Base-by-base conservation (phyloP, 176 grass and related monocot species). In the Cocos nucifera region DNA sequence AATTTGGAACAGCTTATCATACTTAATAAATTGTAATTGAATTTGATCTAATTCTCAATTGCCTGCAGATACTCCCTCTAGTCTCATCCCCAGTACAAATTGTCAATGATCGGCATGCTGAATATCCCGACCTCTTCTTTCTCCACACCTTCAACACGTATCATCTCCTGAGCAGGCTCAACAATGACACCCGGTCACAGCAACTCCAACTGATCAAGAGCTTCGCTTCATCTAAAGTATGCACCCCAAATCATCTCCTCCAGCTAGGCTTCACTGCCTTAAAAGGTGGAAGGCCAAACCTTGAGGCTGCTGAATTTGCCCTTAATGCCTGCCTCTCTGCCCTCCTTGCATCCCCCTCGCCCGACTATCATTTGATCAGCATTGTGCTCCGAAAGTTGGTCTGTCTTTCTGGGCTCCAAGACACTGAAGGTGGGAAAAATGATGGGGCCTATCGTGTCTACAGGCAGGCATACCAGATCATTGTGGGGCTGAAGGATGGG, bases 391-490 rank as follows among this genome's bases (percentile, higher is more conserved):
- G 84, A 64, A 88, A 78, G 29, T 76, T 97, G 57, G 78, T 51
- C 63, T 78, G 80, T 60, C 79, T 88, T 75, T 53, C 87, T 73
- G 74, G 72, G 15, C 71, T 70, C 29, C 78, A 74, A 56, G 86
- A 80, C 57, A 78, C 50, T 54, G 74, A 69, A 73, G 72, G 76
- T 74, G 67, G 74, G 54, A 80, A 55, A 21, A 73, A 83, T 73
- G 84, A 97, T 63, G 58, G 70, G 57, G 60, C 77, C 64, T 97
- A 88, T 64, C 87, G 78, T 19, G 58, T 80, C 58, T 97, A 83
- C 68, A 77, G 57, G 78, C 78, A 88, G 78, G 93, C 93, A 28
- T 88, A 88, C 63, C 78, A 80, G 75, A 97, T 97, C 64, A 35
- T 97, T 50, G 69, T 97, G 63, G 93, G 93, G 63, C 82, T 97